These are phyloP conservation scores for Rhodotorula sp. DNA, from an alignment of 1,284 basidiomycete species.

Conservation along the genomic window DNA sequence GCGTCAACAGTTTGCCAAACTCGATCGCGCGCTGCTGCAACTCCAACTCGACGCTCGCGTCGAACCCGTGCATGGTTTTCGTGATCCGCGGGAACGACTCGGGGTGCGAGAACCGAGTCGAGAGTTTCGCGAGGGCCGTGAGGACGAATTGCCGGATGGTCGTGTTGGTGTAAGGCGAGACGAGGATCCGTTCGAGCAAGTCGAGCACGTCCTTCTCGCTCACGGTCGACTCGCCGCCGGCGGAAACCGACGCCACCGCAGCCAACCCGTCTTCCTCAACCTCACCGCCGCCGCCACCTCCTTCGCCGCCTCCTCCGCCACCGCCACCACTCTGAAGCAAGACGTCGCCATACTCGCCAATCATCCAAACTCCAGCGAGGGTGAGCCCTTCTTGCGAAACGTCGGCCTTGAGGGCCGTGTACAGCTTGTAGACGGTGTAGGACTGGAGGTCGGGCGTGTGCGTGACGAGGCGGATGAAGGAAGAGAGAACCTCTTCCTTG, in stretches of 20 bases:
- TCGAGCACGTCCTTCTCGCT: slow-evolving; percentile 81
- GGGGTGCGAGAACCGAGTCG: slow-evolving; percentile 64
- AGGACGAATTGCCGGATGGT: slow-evolving; percentile 90
- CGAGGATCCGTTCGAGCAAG: slow-evolving; percentile 79
- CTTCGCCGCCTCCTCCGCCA: slow-evolving; percentile 66
- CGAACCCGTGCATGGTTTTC: slow-evolving; percentile 71
- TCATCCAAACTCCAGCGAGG: slow-evolving; percentile 88
- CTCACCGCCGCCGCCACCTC: slow-evolving; percentile 78
- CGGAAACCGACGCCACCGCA: too few relatives aligned
- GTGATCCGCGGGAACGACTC: slow-evolving; percentile 67
- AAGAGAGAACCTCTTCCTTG: slow-evolving; percentile 90
- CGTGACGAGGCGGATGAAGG: slow-evolving; percentile 92
- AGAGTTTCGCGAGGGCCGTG: slow-evolving; percentile 85
- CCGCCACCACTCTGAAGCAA: slow-evolving; percentile 72
- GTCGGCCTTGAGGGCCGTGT: slow-evolving; percentile 80
- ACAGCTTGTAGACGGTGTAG: slow-evolving; percentile 92
- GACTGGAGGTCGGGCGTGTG: slow-evolving; percentile 97
- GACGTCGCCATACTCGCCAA: slow-evolving; percentile 94
- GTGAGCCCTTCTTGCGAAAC: slow-evolving; percentile 96
- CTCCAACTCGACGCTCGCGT: slow-evolving; percentile 85
- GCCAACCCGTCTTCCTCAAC: slow-evolving; percentile 48
- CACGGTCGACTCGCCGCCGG: slow-evolving; percentile 55
- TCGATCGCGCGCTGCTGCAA: slow-evolving; percentile 95
- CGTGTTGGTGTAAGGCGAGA: slow-evolving; percentile 92
- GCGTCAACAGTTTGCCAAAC: slow-evolving; percentile 77